Conservation (phyloP, 371 early-diverging fungal species). For the Mortierella sp. region DNA sequence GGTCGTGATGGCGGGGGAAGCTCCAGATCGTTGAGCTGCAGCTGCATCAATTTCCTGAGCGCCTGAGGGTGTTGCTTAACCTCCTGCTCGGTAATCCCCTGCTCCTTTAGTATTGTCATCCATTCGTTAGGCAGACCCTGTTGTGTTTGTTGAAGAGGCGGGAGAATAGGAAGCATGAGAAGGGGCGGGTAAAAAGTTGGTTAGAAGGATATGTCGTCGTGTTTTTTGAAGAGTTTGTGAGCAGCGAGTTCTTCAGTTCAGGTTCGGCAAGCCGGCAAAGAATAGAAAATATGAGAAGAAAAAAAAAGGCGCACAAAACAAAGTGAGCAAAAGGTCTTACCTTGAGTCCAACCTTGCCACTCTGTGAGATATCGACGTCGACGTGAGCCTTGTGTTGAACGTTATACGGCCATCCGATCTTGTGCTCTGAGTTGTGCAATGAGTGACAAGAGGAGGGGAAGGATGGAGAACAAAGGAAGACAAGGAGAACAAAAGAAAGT, state of each 20-base stretch:
- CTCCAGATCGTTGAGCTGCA: constrained; percentile 60
- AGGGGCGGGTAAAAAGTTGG: background rate
- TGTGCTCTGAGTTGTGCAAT: constrained; percentile 31
- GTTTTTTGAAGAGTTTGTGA: background rate
- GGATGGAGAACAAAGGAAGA: constrained; percentile 19
- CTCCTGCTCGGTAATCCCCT: constrained; percentile 70
- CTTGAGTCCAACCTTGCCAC: constrained; percentile 61
- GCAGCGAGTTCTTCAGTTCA: background rate
- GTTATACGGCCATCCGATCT: constrained; percentile 75
- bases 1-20: constrained; percentile 53
- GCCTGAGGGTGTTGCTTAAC: constrained; percentile 67
- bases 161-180: background rate
- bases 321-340: constrained; percentile 29
- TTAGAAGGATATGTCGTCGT: background rate
- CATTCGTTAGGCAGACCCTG: constrained; percentile 72
- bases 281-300: background rate
- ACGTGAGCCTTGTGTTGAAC: constrained; percentile 75
- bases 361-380: constrained; percentile 60
- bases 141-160: background rate
- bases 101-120: constrained; percentile 67
- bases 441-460: constrained; percentile 23
- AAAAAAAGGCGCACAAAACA: background rate
- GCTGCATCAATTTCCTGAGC: constrained; percentile 67
- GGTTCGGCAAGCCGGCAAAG: background rate
- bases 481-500: constrained; percentile 7